Evolutionary conservation across 345 rosid species (phyloP).

Genomic region (Brassica juncea): DNA sequence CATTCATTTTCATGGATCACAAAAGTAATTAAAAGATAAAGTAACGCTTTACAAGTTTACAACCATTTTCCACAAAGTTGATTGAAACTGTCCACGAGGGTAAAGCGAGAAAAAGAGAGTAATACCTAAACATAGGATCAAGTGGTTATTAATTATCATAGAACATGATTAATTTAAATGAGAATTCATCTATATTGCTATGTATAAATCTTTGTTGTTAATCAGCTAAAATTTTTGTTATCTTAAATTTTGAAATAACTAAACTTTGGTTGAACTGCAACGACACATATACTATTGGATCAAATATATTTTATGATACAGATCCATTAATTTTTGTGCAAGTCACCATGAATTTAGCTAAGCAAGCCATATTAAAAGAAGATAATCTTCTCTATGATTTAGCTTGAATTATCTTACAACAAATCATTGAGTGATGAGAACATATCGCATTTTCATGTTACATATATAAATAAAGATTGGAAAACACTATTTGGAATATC

Average conservation of each 20-base stretch:
- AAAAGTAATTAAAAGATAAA: slow-evolving; percentile 41
- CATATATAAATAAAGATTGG: slow-evolving; percentile 6
- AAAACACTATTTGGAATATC: slow-evolving; percentile 20
- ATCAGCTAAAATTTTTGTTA: not conserved
- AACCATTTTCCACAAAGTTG: slow-evolving; percentile 39
- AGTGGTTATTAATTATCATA: slow-evolving; percentile 22
- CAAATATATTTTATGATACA: not conserved
- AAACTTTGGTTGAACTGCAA: not conserved
- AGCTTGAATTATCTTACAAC: not conserved
- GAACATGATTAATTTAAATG: not conserved
- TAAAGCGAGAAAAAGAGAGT: slow-evolving; percentile 28
- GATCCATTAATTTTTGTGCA: not conserved
- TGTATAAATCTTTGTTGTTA: not conserved
- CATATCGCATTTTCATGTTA: slow-evolving; percentile 21
- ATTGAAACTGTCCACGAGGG: slow-evolving; percentile 32
- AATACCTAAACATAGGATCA: slow-evolving; percentile 41
- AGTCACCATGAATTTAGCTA: not conserved
- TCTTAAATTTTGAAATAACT: not conserved
- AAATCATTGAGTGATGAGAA: slow-evolving; percentile 27
- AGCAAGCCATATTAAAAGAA: not conserved
- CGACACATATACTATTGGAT: not conserved
- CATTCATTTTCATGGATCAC: not conserved
- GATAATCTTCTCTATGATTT: slow-evolving; percentile 1
- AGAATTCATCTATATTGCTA: not conserved
- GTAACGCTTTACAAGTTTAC: slow-evolving; percentile 31